Percentiles rank a stretch among this genome's conserved stretches.
Evolutionary conservation across 2,329 filamentous ascomycete genomes (phyloP).

Genomic region (Nothopassalora personata): DNA sequence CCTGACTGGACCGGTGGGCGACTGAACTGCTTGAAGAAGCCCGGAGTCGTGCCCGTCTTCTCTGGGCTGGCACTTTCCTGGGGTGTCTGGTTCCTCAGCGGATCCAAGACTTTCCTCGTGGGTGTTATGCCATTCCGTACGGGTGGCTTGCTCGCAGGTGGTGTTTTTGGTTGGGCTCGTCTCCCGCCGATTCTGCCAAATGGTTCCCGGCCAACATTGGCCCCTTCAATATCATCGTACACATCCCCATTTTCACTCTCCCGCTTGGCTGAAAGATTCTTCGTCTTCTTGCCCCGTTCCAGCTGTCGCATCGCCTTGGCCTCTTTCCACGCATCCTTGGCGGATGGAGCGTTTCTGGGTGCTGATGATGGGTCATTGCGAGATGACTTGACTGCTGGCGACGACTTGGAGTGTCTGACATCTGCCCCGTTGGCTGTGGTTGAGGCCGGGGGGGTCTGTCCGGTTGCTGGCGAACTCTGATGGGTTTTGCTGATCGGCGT

Average conservation of each 20-base stretch:
- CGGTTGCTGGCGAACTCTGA: constrained; percentile 8
- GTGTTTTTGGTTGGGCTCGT: neutral
- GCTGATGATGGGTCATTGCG: neutral
- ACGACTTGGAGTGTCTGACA: constrained; percentile 6
- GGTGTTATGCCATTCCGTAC: neutral
- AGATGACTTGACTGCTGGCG: neutral
- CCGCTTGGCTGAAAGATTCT: neutral
- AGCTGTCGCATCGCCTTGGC: constrained; percentile 13
- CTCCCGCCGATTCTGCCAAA: constrained; percentile 8
- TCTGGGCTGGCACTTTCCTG: constrained; percentile 1
- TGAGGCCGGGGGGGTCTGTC: neutral
- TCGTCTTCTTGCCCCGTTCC: neutral
- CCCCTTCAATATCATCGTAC: constrained; percentile 43
- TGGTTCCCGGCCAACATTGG: constrained; percentile 21
- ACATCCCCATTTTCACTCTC: constrained; percentile 29
- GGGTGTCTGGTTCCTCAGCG: constrained; percentile 15
- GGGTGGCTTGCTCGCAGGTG: neutral
- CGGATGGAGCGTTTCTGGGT: constrained; percentile 2
- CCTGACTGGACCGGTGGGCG: neutral
- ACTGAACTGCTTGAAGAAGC: constrained; percentile 29
- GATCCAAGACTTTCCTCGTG: constrained; percentile 16
- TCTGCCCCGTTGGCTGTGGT: neutral
- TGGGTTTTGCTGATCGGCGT: constrained; percentile 1
- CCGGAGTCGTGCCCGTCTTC: constrained; percentile 9
- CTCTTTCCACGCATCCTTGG: constrained; percentile 13